phyloP scores from a whole-genome alignment of 495 filamentous ascomycete genomes.

The Rhizodiscina lignyota region DNA sequence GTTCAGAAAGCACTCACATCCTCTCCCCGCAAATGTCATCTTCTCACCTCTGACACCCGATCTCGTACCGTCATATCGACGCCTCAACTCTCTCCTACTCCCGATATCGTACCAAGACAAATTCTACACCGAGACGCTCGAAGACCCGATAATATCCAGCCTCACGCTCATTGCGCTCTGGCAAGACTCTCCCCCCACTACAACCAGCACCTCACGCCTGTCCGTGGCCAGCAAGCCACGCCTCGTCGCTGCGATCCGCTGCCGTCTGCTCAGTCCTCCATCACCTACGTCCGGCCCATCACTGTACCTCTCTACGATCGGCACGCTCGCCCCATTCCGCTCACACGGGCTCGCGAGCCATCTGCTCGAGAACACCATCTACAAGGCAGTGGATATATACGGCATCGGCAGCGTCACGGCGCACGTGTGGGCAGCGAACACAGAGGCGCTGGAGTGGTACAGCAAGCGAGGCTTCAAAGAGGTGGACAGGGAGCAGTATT shows the following conservation, averaged over 20 bases:
- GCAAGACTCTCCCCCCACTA: conserved; percentile 29
- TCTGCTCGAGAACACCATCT: conserved; percentile 42
- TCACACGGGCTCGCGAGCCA: conserved; percentile 60
- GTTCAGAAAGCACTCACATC: conserved; percentile 1
- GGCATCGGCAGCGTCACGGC: conserved; percentile 50
- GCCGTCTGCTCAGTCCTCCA: conserved; percentile 43
- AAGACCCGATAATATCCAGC: conserved; percentile 45
- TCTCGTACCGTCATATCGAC: conserved; percentile 55
- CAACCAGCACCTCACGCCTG: not conserved
- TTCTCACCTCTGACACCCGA: conserved; percentile 15
- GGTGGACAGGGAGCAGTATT: conserved; percentile 41
- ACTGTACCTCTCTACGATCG: conserved; percentile 80
- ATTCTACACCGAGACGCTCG: conserved; percentile 67
- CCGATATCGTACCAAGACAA: conserved; percentile 74
- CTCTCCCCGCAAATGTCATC: conserved; percentile 18
- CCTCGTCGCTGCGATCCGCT: conserved; percentile 70
- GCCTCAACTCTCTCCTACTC: conserved; percentile 69
- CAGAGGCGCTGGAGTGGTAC: conserved; percentile 81
- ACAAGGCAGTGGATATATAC: conserved; percentile 21
- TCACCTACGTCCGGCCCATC: conserved; percentile 13
- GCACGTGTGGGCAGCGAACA: conserved; percentile 89
- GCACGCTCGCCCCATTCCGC: conserved; percentile 69
- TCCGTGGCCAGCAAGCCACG: conserved; percentile 8
- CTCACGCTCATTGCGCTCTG: conserved; percentile 69
- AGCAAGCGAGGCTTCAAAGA: conserved; percentile 54